Evolutionary conservation across 2,329 filamentous ascomycete species (phyloP), one percentile per base, ranked within the genome.

Genomic region (Onygena corvina): DNA sequence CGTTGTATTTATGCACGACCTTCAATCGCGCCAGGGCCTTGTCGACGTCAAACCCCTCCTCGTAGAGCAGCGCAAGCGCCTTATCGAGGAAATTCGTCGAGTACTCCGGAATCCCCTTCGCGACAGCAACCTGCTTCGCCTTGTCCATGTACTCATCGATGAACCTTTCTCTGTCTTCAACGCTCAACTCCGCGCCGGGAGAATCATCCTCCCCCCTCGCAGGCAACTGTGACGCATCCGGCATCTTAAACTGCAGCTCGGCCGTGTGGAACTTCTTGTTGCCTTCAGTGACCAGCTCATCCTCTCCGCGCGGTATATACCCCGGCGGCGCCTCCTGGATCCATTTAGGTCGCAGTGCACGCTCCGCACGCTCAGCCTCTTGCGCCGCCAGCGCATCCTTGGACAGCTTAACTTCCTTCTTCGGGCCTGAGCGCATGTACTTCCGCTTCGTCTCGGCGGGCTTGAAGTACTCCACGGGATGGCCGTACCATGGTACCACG

Each of bases 41-140:
- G 14, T 84, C 76, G 0, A 76, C 68, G 59, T 94, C 75, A 63
- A 86, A 96, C 21, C 80, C 74, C 58, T 83, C 76, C 31, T 78
- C 75, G 52, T 80, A 84, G 3, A 95, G 76, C 18, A 86, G 73
- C 52, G 86, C 76, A 21, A 90, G 65, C 3, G 88, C 88, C 52
- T 89, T 83, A 64, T 95, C 88, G 50, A 92, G 75, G 49, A 94
- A 80, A 61, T 98, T 95, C 0, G 87, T 94, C 3, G 83, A 88
- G 50, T 77, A 79, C 16, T 81, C 75, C 14, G 84, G 79, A 4
- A 95, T 72, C n/a, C 80, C 82, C 35, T 90, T 74, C 36, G 74
- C 71, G 36, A 79, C 74, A 0, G 82, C 79, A 58, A 88, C 68
- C 14, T 71, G 67, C 59, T 79, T 81, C 25, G 84, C 81, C 57